Evolutionary conservation across 2,329 filamentous ascomycete species (phyloP).

Genomic region (Coniochaeta sp.): DNA sequence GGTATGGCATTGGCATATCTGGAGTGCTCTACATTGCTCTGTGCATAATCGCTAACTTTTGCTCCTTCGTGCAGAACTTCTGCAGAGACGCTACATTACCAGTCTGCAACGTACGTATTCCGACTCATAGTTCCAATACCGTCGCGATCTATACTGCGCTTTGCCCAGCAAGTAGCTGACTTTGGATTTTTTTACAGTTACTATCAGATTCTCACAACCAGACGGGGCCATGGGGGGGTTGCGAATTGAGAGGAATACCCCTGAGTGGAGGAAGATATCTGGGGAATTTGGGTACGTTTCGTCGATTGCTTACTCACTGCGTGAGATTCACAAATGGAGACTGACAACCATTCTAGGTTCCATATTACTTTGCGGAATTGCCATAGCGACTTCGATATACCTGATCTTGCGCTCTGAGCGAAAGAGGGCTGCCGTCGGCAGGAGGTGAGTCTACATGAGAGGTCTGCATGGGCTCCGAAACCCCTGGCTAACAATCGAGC

Average conservation of each 20-base stretch:
- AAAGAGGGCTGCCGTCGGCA: slow-evolving; percentile 88
- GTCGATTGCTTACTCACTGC: not conserved
- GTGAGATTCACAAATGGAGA: not conserved
- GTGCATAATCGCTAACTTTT: slow-evolving; percentile 8
- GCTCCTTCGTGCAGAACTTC: slow-evolving; percentile 50
- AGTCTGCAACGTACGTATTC: slow-evolving; percentile 68
- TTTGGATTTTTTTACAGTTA: slow-evolving; percentile 40
- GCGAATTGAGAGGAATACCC: slow-evolving; percentile 66
- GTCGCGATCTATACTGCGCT: not conserved
- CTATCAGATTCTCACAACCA: slow-evolving; percentile 55
- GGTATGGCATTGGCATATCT: slow-evolving; percentile 27
- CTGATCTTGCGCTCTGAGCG: slow-evolving; percentile 75
- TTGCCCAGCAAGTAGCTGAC: slow-evolving; percentile 9
- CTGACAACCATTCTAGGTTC: slow-evolving; percentile 53
- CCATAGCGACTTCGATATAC: slow-evolving; percentile 59
- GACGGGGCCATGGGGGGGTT: slow-evolving; percentile 57
- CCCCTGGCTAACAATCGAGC: slow-evolving; percentile 3
- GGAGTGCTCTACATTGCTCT: slow-evolving; percentile 6
- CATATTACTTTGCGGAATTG: slow-evolving; percentile 72
- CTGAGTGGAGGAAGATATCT: slow-evolving; percentile 59
- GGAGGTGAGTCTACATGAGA: slow-evolving; percentile 53
- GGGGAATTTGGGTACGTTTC: slow-evolving; percentile 69
- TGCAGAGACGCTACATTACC: slow-evolving; percentile 79
- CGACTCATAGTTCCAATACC: not conserved
- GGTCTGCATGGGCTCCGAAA: not conserved